Evolutionary conservation across 2,329 filamentous ascomycete genomes (phyloP), one percentile per base, ranked within the genome.

Genomic region (Phialophora expanda): DNA sequence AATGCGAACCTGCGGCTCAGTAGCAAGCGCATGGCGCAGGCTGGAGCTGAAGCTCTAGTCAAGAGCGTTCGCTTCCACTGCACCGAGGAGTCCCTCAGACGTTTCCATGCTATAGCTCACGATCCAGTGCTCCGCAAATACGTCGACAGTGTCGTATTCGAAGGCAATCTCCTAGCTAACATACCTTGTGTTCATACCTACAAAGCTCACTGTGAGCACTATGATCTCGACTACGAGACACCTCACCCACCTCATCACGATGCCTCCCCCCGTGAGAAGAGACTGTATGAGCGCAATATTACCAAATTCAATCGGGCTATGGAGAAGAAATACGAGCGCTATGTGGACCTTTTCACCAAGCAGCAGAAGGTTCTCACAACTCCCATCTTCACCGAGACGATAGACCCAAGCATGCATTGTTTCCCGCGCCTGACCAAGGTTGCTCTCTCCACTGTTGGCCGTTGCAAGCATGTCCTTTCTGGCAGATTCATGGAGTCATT

Each of bases 201-300:
- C 58, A 54, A 64, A 32, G 34, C 46, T 34, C 70, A 72, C 56
- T 72, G 66, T 50, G 58, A 68, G 28, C 70, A 72, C 56, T 72
- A 67, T 50, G 58, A 68, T 20, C 46, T 61, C 24, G 65, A 72
- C 44, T 67, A 70, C 59, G 66, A 67, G 17, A 64, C 61, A 55
- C 69, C 71, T 28, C 56, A n/a, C 22, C 56, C 62, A 8, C 70
- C 67, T 20, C 41, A 50, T 20, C 41, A 54, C 20, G 20, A 63
- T 51, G 68, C 67, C 17, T 61, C 65, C 7, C 53, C 57, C 12
- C 68, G 71, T 46, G 69, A 69, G 54, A 61, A 54, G 38, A 67
- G 71, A 59, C 66, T 73, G 14, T 71, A 68, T 55, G 64, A 69
- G 17, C 70, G 71, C n/a, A 73, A 71, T 62, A 51, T 68, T 44